Evolutionary conservation across 495 filamentous ascomycete species (phyloP), one percentile per base, ranked within the genome.

Genomic region (Penicillium daleae): DNA sequence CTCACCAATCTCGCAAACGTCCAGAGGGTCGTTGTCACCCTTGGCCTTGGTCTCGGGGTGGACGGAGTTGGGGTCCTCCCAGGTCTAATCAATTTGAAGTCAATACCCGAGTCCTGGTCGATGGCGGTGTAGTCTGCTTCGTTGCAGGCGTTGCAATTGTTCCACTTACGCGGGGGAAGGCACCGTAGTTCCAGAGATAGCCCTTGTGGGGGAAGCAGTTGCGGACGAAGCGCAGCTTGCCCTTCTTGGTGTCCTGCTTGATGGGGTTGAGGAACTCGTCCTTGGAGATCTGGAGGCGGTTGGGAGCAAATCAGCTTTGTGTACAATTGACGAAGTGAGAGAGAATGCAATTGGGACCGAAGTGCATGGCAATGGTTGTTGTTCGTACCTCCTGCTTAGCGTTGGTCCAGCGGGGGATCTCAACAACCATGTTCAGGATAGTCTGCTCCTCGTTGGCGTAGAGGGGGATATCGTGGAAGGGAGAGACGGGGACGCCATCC

Each of bases 131-230:
- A 7, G 0, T 6, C 6, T 37, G 17, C 7, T 31, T 29, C 7
- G 24, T 29, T 50, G 46, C 46, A 29, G 46, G 22, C 13, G 51
- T 2, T 35, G 27, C 32, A 52, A 50, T 6, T 24, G 27, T n/a
- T 8, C 31, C 13, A 74, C 83, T 64, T 83, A 93, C 92, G 84
- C 95, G 95, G 70, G 96, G 95, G 88, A 99, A 98, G 80, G 92
- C 92, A 79, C 95, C 95, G 78, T 99, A 99, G 86, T 98, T 99
- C 96, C 96, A 99, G 66, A 98, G 91, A 78, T 98, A 99, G 56
- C 95, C 95, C 86, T 98, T 97, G 87, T 99, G 96, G 66, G 95
- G 95, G 87, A 99, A 99, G 87, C 95, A 98, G 89, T 99, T 99
- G 79, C 95, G 92, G 77, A 99, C 96, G 76, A 87, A 99, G 67